A percentile compares a stretch with the other conserved stretches of the same genome.
These are phyloP conservation scores for Mycena vitilis DNA, from an alignment of 768 basidiomycete species.

Conservation along the genomic window DNA sequence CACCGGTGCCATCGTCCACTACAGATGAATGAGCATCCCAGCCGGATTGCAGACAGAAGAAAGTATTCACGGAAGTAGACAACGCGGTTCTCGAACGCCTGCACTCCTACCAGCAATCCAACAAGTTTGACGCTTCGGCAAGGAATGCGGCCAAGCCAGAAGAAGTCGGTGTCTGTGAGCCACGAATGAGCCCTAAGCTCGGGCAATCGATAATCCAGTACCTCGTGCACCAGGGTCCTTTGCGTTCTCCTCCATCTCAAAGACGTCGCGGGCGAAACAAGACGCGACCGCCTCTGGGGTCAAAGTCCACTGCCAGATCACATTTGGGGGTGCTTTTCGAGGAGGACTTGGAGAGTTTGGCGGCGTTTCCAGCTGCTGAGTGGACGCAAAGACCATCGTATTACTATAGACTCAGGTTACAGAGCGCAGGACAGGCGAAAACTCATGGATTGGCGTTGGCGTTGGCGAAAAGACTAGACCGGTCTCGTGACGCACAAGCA, in stretches of 20 bases:
- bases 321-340: not conserved
- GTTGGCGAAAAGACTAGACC: too few relatives aligned
- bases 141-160: slow-evolving; percentile 78
- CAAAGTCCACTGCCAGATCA: slow-evolving; percentile 66
- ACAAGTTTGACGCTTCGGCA: slow-evolving; percentile 72
- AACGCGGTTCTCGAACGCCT: slow-evolving; percentile 67
- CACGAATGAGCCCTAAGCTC: slow-evolving; percentile 20
- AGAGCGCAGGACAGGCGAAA: not conserved
- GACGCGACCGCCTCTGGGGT: slow-evolving; percentile 64
- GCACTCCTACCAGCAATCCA: slow-evolving; percentile 74
- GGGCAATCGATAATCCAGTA: slow-evolving; percentile 17
- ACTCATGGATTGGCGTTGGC: too few relatives aligned
- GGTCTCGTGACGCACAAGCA: too few relatives aligned
- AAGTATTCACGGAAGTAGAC: slow-evolving; percentile 65
- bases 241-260: slow-evolving; percentile 53
- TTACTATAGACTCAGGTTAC: too few relatives aligned
- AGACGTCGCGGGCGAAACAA: slow-evolving; percentile 66
- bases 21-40: slow-evolving; percentile 11
- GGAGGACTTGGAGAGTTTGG: not conserved
- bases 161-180: slow-evolving; percentile 66
- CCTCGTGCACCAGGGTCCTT: slow-evolving; percentile 43
- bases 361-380: not conserved
- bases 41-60: not conserved
- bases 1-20: slow-evolving; percentile 86
- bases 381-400: slow-evolving; percentile 1